Conservation (phyloP, 176 grass and related monocot species). For the Triticum aestivum region DNA sequence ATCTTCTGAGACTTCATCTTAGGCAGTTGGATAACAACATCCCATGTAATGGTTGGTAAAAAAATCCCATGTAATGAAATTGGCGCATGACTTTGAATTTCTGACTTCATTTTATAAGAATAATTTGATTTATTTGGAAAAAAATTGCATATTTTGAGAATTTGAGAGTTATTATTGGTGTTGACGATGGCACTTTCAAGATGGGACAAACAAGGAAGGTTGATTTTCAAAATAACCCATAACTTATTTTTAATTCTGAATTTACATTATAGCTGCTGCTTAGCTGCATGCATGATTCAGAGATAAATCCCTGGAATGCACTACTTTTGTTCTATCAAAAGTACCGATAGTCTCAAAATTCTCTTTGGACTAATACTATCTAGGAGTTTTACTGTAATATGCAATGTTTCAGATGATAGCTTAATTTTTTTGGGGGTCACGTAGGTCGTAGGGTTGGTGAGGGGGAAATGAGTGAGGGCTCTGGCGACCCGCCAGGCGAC, state of each 20-base stretch:
- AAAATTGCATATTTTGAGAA: conserved; percentile 49
- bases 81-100: conserved; percentile 14
- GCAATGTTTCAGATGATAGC: not conserved
- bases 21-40: conserved; percentile 46
- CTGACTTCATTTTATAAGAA: conserved; percentile 21
- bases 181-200: conserved; percentile 58
- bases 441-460: no score
- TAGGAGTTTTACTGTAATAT: not conserved
- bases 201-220: conserved; percentile 81
- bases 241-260: conserved; percentile 23
- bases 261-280: not conserved
- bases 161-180: conserved; percentile 57
- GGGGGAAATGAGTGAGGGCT: no score
- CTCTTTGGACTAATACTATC: not conserved
- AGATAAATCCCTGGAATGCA: not conserved
- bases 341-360: not conserved
- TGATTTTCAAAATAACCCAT: conserved; percentile 5
- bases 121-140: conserved; percentile 22
- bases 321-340: not conserved
- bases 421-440: not conserved
- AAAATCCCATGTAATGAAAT: conserved; percentile 78
- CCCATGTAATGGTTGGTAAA: no score
- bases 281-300: conserved; percentile 21
- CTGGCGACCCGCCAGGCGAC: no score
- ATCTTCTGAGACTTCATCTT: conserved; percentile 61